Evolutionary conservation across 345 rosid species (phyloP), one percentile per base, ranked within the genome.

Genomic region (Ceriops zippeliana): DNA sequence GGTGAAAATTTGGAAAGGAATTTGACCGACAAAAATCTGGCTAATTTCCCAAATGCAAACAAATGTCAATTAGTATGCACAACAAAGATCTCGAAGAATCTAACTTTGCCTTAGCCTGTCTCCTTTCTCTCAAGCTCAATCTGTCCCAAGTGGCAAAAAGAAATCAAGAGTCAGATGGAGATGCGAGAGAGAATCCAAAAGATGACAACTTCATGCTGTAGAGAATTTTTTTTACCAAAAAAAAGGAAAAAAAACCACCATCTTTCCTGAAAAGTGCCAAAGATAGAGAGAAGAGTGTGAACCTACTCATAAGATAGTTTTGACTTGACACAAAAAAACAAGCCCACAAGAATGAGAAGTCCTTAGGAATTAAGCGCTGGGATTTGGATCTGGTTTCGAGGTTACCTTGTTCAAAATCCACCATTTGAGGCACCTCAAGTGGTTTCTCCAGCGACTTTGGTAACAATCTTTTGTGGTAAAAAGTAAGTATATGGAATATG

Each of bases 61-160:
- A 34, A 34, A 61, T 38, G n/a, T 21, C 9, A 58, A 57, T 42
- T 38, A 63, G 58, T 68, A 77, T 57, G 70, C 76, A 47, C 70
- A 73, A 63, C 82, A 65, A 73, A 73, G 72, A 78, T 81, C 71
- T 21, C 67, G 74, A 71, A 72, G 63, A 70, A 70, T 81, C 80
- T 79, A 78, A 37, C 66, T 69, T 64, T 71, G 54, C 71, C 73
- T 67, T 72, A 68, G 52, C 57, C 17, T 65, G 76, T 72, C 61
- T 52, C 58, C 73, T 54, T 38, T 46, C 73, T 61, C 54, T 49
- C 60, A 66, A 16, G 57, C 73, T 53, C 58, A 67, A 49, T 58
- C 86, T 80, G 78, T 65, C 54, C 15, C 67, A 74, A 24, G 38
- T 30, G 66, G 35, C 7, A 70, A 51, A 66, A 13, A 16, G 6